These are phyloP conservation scores for Exophiala mesophila DNA, from an alignment of 2,329 filamentous ascomycete species.

Conservation along the genomic window DNA sequence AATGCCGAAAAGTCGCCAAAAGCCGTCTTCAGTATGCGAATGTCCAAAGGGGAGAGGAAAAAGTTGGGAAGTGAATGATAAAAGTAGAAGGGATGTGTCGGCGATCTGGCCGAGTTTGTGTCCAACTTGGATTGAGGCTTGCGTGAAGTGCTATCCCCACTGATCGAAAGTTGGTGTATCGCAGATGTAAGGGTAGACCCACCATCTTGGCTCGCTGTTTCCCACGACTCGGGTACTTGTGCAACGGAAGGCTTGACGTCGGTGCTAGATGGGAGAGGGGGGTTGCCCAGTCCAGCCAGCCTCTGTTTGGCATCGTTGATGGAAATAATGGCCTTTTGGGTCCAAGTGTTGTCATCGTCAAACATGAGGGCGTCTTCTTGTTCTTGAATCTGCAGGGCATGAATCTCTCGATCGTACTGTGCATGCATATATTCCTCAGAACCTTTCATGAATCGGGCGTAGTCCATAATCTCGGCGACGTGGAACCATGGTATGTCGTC, in stretches of 20 bases:
- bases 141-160: constrained; percentile 17
- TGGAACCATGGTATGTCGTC: constrained; percentile 93
- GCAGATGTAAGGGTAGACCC: constrained; percentile 26
- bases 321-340: constrained; percentile 70
- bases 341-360: constrained; percentile 90
- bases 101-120: constrained; percentile 5
- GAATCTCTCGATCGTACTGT: constrained; percentile 75
- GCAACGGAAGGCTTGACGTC: constrained; percentile 18
- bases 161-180: constrained; percentile 26
- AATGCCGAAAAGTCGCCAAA: constrained; percentile 80
- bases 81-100: constrained; percentile 58
- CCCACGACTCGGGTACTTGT: constrained; percentile 16
- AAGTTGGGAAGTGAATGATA: constrained; percentile 84
- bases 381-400: constrained; percentile 68
- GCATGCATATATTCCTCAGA: constrained; percentile 79
- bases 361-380: constrained; percentile 88
- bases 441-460: constrained; percentile 91
- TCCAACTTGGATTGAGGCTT: constrained; percentile 4
- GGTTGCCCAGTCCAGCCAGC: constrained; percentile 62
- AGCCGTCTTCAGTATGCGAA: constrained; percentile 83
- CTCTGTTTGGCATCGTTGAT: constrained; percentile 74
- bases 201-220: constrained; percentile 10
- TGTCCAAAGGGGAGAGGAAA: constrained; percentile 85
- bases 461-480: constrained; percentile 88
- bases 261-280: constrained; percentile 45